Conservation (phyloP, 148 eudicot species). For the Rhododendron ovatum region DNA sequence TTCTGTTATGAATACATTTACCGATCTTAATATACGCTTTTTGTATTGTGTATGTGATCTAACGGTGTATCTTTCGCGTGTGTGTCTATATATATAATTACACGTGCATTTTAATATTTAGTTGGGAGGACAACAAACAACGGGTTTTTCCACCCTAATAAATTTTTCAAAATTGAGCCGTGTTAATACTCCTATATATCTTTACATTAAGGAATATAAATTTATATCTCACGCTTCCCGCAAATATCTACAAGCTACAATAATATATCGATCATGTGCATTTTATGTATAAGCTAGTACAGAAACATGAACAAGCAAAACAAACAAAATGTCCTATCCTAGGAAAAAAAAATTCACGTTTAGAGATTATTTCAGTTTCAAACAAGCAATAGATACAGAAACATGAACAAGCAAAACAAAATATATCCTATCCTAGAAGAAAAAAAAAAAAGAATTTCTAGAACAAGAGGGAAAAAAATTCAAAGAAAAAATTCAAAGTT, state of each 20-base stretch:
- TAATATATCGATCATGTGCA: no score
- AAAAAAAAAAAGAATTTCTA: not conserved
- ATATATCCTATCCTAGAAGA: no score
- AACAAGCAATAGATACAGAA: not conserved
- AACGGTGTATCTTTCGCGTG: not conserved
- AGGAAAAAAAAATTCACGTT: not conserved
- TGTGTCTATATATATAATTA: not conserved
- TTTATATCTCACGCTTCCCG: not conserved
- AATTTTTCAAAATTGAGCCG: not conserved
- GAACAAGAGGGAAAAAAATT: not conserved
- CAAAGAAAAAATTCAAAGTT: no score
- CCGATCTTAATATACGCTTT: no score
- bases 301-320: no score
- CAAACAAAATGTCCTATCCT: no score
- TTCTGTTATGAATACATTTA: no score
- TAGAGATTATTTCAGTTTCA: not conserved
- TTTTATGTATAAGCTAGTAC: not conserved
- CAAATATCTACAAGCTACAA: not conserved
- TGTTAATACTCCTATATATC: not conserved
- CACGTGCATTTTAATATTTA: not conserved
- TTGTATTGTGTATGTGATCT: not conserved
- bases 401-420: not conserved
- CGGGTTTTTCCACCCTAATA: not conserved
- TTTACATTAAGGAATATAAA: not conserved
- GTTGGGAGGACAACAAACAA: not conserved